phyloP scores from a whole-genome alignment of 2,329 filamentous ascomycete genomes.

The Chaetomiaceae sp. region DNA sequence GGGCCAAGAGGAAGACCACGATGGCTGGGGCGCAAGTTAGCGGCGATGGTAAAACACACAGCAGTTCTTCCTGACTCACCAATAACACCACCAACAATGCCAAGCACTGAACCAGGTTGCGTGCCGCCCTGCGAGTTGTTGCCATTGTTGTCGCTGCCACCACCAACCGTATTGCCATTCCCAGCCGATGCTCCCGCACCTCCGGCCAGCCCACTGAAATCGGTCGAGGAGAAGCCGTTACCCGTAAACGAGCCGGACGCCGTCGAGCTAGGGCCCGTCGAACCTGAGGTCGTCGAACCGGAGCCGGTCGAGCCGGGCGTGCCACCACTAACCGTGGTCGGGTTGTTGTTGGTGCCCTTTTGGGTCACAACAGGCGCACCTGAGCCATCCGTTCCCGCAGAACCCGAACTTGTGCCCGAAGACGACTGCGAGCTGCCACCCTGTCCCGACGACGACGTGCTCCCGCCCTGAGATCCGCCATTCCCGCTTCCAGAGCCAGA shows the following conservation, averaged over 20 bases:
- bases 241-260: neutral
- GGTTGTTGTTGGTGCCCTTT: neutral
- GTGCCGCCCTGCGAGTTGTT: neutral
- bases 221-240: neutral
- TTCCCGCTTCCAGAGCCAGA: conserved; percentile 2
- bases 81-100: conserved; percentile 20
- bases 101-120: conserved; percentile 13
- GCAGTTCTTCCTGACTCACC: conserved; percentile 9
- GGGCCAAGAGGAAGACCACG: conserved; percentile 15
- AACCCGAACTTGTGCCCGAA: neutral
- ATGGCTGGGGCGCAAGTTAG: conserved; percentile 1
- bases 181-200: neutral
- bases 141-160: neutral
- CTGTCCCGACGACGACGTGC: neutral
- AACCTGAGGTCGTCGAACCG: too few relatives aligned
- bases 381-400: neutral
- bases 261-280: too few relatives aligned
- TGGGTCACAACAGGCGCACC: neutral
- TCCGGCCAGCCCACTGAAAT: neutral
- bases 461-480: conserved; percentile 2
- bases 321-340: neutral
- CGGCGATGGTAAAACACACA: neutral
- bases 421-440: neutral
- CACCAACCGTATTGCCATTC: neutral
- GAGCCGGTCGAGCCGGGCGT: neutral